Conservation (phyloP, 176 grass and related monocot species). For the Dendrocalamus sinicus region DNA sequence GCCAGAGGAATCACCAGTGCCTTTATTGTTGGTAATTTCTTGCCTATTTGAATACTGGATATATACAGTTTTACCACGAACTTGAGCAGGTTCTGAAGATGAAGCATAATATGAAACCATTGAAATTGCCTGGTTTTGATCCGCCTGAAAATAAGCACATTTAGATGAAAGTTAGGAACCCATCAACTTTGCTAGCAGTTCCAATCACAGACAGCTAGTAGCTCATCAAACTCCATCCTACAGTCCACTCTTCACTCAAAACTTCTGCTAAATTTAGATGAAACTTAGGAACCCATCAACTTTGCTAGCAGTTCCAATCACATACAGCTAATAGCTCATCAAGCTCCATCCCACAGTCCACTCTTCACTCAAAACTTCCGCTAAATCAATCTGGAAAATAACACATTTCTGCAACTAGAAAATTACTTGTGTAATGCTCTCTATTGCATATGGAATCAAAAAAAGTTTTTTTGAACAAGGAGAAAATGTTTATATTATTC, state of each 20-base stretch:
- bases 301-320: neutral
- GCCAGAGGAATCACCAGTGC: slow-evolving; percentile 69
- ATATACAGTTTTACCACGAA: slow-evolving; percentile 96
- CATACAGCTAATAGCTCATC: neutral
- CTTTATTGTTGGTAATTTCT: slow-evolving; percentile 95
- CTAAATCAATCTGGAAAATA: neutral
- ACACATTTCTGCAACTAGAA: slow-evolving; percentile 12
- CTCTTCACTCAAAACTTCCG: slow-evolving; percentile 7
- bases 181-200: neutral
- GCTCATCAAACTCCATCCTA: neutral
- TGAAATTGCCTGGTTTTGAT: slow-evolving; percentile 93
- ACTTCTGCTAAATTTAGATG: slow-evolving; percentile 16
- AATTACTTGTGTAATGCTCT: neutral
- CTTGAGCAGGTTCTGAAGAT: slow-evolving; percentile 87
- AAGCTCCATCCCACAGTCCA: neutral
- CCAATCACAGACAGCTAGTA: neutral
- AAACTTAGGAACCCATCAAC: slow-evolving; percentile 33
- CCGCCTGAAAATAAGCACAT: slow-evolving; percentile 60
- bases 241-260: slow-evolving; percentile 2
- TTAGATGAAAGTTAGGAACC: slow-evolving; percentile 35
- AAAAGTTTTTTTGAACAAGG: neutral
- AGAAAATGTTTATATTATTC: neutral
- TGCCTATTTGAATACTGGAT: slow-evolving; percentile 95
- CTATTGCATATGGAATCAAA: slow-evolving; percentile 10
- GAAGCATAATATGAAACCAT: slow-evolving; percentile 95